A percentile compares a stretch with the other conserved stretches of the same genome.
phyloP scores from a whole-genome alignment of 2,329 filamentous ascomycete species.

The Beauveria sp. region DNA sequence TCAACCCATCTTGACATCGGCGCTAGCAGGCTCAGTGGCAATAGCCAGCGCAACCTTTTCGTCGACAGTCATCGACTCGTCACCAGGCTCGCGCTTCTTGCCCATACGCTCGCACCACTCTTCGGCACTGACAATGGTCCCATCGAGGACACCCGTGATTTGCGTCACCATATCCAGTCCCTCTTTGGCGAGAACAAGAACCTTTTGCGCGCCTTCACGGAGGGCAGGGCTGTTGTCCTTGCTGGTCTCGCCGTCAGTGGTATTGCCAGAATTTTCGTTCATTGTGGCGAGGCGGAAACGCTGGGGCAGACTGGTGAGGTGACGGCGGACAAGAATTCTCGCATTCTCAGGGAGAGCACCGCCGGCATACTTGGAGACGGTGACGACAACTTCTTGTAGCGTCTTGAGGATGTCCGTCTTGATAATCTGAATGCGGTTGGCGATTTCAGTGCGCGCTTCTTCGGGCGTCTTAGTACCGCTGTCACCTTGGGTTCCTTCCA shows the following conservation, averaged over 20 bases:
- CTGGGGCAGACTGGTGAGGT: slow-evolving; percentile 77
- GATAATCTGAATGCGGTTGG: slow-evolving; percentile 57
- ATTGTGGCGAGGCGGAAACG: slow-evolving; percentile 69
- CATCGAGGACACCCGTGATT: slow-evolving; percentile 78
- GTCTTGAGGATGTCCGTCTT: slow-evolving; percentile 68
- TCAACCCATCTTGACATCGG: slow-evolving; percentile 22
- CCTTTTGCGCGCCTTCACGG: slow-evolving; percentile 59
- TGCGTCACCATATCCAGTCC: slow-evolving; percentile 91
- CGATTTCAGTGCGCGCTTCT: slow-evolving; percentile 35
- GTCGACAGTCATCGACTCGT: slow-evolving; percentile 10
- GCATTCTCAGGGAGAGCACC: slow-evolving; percentile 87
- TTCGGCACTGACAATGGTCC: slow-evolving; percentile 84
- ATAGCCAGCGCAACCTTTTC: slow-evolving; percentile 20
- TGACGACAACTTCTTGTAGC: slow-evolving; percentile 72
- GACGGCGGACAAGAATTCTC: slow-evolving; percentile 69
- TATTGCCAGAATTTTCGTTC: slow-evolving; percentile 21
- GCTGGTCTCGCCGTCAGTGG: slow-evolving; percentile 20
- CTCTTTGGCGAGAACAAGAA: slow-evolving; percentile 80
- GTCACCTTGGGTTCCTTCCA: slow-evolving; percentile 14
- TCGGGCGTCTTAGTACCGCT: slow-evolving; percentile 18
- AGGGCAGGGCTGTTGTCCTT: slow-evolving; percentile 30
- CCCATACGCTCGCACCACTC: slow-evolving; percentile 80
- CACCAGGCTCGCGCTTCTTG: slow-evolving; percentile 22
- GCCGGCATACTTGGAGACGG: slow-evolving; percentile 85
- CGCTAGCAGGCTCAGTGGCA: slow-evolving; percentile 18